Evolutionary conservation across 129 eudicot genomes (phyloP), one percentile per base, ranked within the genome.

Genomic region (Ambrosia trifida): DNA sequence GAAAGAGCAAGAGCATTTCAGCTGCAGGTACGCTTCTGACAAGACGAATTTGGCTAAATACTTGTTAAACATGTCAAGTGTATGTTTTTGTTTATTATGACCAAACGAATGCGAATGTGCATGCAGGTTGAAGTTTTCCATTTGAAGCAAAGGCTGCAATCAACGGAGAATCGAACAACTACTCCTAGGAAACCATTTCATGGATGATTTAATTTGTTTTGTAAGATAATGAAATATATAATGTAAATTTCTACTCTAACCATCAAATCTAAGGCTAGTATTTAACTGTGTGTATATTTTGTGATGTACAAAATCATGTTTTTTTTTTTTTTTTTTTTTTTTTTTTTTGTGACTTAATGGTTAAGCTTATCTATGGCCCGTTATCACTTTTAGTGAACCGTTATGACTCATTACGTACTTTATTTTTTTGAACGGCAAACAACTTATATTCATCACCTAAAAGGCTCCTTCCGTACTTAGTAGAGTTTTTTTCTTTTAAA

Each of bases 1-100:
- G 96, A 92, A 79, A 84, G 98, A 76, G 88, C 89, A 75, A 83
- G 98, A 83, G 95, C 98, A 1, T 89, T 86, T 79, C 96, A 89
- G 70, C 78, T 92, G 78, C 96, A 92, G 98, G 98, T 92, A 80
- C 18, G 49, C 30, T 73, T 75, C 5, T 56, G 10, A 11, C 7
- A 18, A 52, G 5, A 66, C 44, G 2, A 40, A 7, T 40, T 40
- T 40, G 13, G 70, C 31, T 19, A 19, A 43, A 8, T 40, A 40
- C 4, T 5, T 40, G 44, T 40, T 10, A 38, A 38, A 0, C 43
- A 38, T 38, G 43, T 38, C 7, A 38, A 38, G 43, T 38, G 7
- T 38, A 7, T 40, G 38, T 40, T 40, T 40, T 40, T 40, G 11
- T 40, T 40, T 40, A 40, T 40, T 17, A 17, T 16, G 9, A 24